These are phyloP conservation scores for Casuarina glauca DNA, from an alignment of 306 rosid genomes.

Conservation along the genomic window DNA sequence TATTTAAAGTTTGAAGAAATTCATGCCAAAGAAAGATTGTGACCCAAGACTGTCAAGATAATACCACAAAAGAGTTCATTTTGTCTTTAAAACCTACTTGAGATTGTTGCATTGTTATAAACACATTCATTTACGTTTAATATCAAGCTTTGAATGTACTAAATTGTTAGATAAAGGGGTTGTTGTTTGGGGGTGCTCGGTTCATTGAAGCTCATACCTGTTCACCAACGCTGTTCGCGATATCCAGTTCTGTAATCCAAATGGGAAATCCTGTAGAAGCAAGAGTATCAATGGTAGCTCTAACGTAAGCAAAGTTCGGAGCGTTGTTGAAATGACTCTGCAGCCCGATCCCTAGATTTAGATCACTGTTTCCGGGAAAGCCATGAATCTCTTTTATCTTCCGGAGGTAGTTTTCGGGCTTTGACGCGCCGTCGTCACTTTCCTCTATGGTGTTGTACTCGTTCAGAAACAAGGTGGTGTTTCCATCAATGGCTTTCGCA, in stretches of 20 bases:
- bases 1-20: no score
- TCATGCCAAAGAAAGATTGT: no score
- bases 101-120: no score
- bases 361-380: conserved; percentile 19
- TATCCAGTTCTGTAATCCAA: conserved; percentile 85
- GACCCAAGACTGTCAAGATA: no score
- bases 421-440: conserved; percentile 31
- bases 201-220: conserved; percentile 45
- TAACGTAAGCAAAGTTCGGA: conserved; percentile 59
- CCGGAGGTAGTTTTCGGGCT: conserved; percentile 47
- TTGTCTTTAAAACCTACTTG: no score
- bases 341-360: conserved; percentile 55
- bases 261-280: conserved; percentile 55
- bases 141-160: no score
- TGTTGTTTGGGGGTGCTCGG: no score
- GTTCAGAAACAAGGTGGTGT: conserved; percentile 55
- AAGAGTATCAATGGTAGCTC: conserved; percentile 68
- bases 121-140: no score
- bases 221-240: conserved; percentile 26
- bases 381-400: conserved; percentile 47
- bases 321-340: conserved; percentile 58
- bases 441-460: conserved; percentile 75
- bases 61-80: no score
- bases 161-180: no score
- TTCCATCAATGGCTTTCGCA: conserved; percentile 42